These are phyloP conservation scores for Polygonum aviculare DNA, from an alignment of 148 eudicot species.

Conservation along the genomic window DNA sequence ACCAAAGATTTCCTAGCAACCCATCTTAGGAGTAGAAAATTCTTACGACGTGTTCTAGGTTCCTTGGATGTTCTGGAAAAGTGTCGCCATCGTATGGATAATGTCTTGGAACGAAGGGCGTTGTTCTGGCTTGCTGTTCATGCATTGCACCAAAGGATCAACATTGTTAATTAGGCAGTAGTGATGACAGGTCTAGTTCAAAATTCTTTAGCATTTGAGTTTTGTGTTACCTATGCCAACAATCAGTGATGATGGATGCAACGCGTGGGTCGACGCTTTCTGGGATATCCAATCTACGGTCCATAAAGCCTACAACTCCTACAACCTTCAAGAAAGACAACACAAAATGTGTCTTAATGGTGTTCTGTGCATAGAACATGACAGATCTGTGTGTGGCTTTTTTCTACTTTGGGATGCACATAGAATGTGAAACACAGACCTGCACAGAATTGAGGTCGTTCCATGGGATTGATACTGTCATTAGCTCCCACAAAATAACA, in stretches of 20 bases:
- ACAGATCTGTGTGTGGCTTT: background rate
- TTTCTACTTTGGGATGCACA: background rate
- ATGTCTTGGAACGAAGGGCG: constrained; percentile 74
- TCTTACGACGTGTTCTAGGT: background rate
- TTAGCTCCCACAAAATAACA: constrained; percentile 75
- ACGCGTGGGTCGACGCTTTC: constrained; percentile 49
- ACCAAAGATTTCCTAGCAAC: background rate
- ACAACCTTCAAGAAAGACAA: constrained; percentile 42
- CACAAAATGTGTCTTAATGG: background rate
- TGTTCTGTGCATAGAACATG: too few relatives aligned
- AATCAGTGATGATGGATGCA: constrained; percentile 53
- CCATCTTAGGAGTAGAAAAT: background rate
- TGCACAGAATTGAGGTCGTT: constrained; percentile 55
- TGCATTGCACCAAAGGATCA: background rate
- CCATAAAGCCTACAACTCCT: constrained; percentile 85
- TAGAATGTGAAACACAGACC: constrained; percentile 25
- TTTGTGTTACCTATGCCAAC: constrained; percentile 65
- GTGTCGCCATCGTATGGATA: constrained; percentile 36
- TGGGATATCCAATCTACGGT: constrained; percentile 67
- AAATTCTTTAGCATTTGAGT: background rate
- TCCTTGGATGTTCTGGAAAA: constrained; percentile 26
- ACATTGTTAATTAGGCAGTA: background rate
- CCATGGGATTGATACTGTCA: constrained; percentile 77
- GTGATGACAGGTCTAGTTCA: background rate
- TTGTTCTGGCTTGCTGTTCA: constrained; percentile 47